A percentile compares a stretch with the other conserved stretches of the same genome.
phyloP scores from a whole-genome alignment of 805 yeast genomes.

The Starmera quercuum region DNA sequence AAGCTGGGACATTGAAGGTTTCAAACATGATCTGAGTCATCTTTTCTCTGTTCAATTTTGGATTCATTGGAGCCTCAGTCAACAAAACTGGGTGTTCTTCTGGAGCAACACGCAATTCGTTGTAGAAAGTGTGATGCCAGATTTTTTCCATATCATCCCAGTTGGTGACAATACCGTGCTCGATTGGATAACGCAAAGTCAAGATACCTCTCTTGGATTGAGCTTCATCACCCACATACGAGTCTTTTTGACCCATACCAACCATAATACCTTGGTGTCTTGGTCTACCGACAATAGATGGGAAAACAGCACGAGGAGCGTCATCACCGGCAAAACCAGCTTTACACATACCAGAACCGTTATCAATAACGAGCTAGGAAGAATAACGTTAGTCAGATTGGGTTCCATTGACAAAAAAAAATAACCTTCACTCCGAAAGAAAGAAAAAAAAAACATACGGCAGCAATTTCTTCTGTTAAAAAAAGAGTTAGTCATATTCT shows the following conservation, averaged over 20 bases:
- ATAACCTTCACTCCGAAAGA: background rate
- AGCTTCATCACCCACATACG: conserved; percentile 99
- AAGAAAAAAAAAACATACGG: conserved; percentile 2
- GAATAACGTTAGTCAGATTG: background rate
- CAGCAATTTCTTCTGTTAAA: conserved; percentile 16
- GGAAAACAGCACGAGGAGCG: conserved; percentile 99
- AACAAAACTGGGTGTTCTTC: conserved; percentile 99
- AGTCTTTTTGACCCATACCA: conserved; percentile 99
- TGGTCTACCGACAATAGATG: conserved; percentile 99
- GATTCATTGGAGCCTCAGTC: conserved; percentile 99
- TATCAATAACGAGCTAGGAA: conserved; percentile 71
- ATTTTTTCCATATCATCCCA: conserved; percentile 99
- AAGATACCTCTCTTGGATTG: conserved; percentile 99
- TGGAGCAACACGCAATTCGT: conserved; percentile 99
- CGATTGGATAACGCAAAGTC: conserved; percentile 97
- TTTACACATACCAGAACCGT: conserved; percentile 99
- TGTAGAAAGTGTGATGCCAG: conserved; percentile 99
- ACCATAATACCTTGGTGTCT: conserved; percentile 99
- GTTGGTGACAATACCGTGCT: conserved; percentile 99
- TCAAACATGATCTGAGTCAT: conserved; percentile 99
- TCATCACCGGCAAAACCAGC: conserved; percentile 99
- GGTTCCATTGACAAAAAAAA: background rate
- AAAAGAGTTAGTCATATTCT: conserved; percentile 13
- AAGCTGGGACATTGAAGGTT: conserved; percentile 99
- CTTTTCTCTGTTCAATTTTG: conserved; percentile 99